Base-by-base conservation (phyloP, 768 basidiomycete genomes). In the Scleroderma bovista region DNA sequence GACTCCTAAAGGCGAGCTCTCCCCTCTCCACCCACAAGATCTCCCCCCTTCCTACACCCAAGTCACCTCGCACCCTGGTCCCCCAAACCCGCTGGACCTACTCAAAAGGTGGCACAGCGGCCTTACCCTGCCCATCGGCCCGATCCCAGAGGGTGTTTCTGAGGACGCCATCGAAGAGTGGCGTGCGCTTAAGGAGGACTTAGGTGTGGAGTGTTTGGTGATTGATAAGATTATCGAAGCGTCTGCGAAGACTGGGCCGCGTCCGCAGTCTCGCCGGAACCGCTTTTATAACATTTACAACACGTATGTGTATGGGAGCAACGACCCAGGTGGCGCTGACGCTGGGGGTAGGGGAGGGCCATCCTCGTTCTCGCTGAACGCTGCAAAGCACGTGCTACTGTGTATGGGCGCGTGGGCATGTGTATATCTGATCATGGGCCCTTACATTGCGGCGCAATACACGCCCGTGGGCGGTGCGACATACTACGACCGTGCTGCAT, bases 271-370 rank as follows among this genome's bases (percentile, higher is more conserved):
- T 51, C 70, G 75, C 12, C 69, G 72, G 42, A 75, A 73, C 44
- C 75, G 82, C 44, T 89, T 91, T 64, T 91, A 87, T 71, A 91
- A 89, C 66, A 87, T 91, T 61, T 89, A 91, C 66, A 91, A 91
- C 66, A 90, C 87, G 22, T 78, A 78, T 51, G 73, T 78, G 33
- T 75, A 77, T 51, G 73, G 75, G 17, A 67, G 67, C 19, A 61
- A 44, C 45, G 69, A 76, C 55, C 71, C 74, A 47, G 72, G 68
- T 20, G 65, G 66, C 17, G 48, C 62, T 17, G 55, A 64, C 45
- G 51, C 44, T 38, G 48, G 54, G 17, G 44, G 46, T 13, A 54
- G 52, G 24, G 42, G 29, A 10, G 47, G 34, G 11, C 56, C 55
- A 10, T 32, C 55, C 13, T 55, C 65, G 46, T 65, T 69, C 20